phyloP scores from a whole-genome alignment of 2,329 filamentous ascomycete genomes.

The Nigrospora oryzae region DNA sequence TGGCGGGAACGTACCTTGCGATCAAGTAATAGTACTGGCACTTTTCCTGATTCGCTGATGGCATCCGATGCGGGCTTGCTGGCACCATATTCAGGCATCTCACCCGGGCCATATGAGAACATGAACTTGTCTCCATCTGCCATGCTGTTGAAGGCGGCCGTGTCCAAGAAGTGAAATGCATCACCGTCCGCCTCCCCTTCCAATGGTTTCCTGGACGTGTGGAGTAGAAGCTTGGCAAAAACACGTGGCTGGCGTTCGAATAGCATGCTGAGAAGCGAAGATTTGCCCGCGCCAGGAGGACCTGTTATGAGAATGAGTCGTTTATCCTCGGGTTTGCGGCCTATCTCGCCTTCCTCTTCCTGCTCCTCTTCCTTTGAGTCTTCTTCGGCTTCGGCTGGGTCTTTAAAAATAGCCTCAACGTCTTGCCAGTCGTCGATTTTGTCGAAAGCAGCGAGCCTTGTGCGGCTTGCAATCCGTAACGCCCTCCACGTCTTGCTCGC shows the following conservation, averaged over 20 bases:
- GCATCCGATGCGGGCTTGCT: constrained; percentile 43
- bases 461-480: constrained; percentile 68
- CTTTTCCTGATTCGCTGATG: constrained; percentile 45
- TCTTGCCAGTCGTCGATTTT: constrained; percentile 79
- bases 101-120: constrained; percentile 43
- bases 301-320: constrained; percentile 60
- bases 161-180: constrained; percentile 47
- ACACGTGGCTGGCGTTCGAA: constrained; percentile 54
- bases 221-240: constrained; percentile 50
- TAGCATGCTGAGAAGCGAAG: constrained; percentile 54
- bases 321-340: constrained; percentile 32
- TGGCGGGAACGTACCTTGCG: constrained; percentile 33
- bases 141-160: constrained; percentile 46
- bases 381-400: constrained; percentile 28
- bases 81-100: constrained; percentile 46
- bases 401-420: constrained; percentile 48
- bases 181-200: constrained; percentile 44
- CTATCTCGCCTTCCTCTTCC: constrained; percentile 23
- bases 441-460: constrained; percentile 71
- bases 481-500: constrained; percentile 88
- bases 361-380: constrained; percentile 14
- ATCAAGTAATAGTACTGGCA: constrained; percentile 48
- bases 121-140: constrained; percentile 48
- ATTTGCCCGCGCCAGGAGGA: constrained; percentile 52
- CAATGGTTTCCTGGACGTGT: constrained; percentile 42